A percentile compares a stretch with the other conserved stretches of the same genome.
phyloP scores from a whole-genome alignment of 2,329 filamentous ascomycete genomes.

The Fusarium chlamydosporum region DNA sequence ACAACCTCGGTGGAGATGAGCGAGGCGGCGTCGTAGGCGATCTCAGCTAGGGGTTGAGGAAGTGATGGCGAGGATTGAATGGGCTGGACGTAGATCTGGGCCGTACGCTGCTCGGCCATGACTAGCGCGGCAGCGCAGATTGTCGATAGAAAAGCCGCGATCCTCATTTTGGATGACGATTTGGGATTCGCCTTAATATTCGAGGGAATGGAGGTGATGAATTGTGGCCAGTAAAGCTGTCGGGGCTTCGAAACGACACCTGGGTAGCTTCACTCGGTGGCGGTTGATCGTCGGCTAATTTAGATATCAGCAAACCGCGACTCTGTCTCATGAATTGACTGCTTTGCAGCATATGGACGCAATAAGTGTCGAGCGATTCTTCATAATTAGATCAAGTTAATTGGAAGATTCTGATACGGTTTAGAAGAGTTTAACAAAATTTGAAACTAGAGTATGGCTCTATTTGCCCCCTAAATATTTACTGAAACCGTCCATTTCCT shows the following conservation, averaged over 20 bases:
- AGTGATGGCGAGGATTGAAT: constrained; percentile 55
- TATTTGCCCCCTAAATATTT: constrained; percentile 26
- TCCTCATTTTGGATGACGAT: constrained; percentile 57
- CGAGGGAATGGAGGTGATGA: constrained; percentile 14
- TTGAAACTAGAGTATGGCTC: constrained; percentile 29
- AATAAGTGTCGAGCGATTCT: neutral
- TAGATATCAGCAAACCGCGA: neutral
- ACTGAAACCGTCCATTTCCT: constrained; percentile 33
- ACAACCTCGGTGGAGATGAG: constrained; percentile 62
- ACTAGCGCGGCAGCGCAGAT: constrained; percentile 61
- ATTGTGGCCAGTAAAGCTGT: constrained; percentile 17
- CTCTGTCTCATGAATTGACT: neutral
- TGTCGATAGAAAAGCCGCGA: constrained; percentile 58
- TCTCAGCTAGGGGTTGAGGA: constrained; percentile 66
- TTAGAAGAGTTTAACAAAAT: constrained; percentile 9
- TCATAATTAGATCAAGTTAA: neutral
- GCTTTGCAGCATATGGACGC: neutral
- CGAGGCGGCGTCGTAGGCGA: constrained; percentile 67
- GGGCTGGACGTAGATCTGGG: constrained; percentile 69
- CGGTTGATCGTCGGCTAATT: constrained; percentile 47
- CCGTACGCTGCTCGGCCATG: constrained; percentile 60
- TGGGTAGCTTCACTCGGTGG: constrained; percentile 25
- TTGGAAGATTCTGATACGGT: neutral
- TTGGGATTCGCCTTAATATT: constrained; percentile 2
- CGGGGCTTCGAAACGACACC: constrained; percentile 41